Evolutionary conservation across 345 rosid species (phyloP).

Genomic region (Odontarrhena argentea): DNA sequence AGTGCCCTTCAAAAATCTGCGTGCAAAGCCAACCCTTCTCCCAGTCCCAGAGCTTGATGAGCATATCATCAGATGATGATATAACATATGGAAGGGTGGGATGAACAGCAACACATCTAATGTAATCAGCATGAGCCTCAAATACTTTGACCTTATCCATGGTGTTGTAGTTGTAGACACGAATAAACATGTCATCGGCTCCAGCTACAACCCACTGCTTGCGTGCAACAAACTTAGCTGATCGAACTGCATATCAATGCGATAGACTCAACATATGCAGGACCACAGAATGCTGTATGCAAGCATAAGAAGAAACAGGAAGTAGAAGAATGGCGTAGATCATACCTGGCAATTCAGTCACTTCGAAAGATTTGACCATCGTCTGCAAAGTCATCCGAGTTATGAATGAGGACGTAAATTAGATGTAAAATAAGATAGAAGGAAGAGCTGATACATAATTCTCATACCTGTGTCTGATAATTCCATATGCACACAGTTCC

Average conservation of each 20-base stretch:
- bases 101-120: constrained; percentile 78
- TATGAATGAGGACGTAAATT: constrained; percentile 10
- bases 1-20: constrained; percentile 78
- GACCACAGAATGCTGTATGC: constrained; percentile 8
- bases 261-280: constrained; percentile 22
- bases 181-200: constrained; percentile 81
- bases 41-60: constrained; percentile 92
- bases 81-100: constrained; percentile 71
- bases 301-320: constrained; percentile 10
- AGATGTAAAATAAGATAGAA: background rate
- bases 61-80: constrained; percentile 81
- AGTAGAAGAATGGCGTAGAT: constrained; percentile 10
- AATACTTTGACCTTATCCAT: constrained; percentile 73
- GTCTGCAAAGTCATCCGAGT: constrained; percentile 46
- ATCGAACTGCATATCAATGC: constrained; percentile 64
- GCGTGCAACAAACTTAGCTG: constrained; percentile 83
- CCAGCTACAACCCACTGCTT: constrained; percentile 88
- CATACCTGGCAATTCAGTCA: constrained; percentile 83
- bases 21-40: constrained; percentile 78
- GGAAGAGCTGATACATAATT: constrained; percentile 7
- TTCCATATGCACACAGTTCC: constrained; percentile 74
- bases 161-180: constrained; percentile 79
- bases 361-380: constrained; percentile 81
- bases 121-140: constrained; percentile 85
- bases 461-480: constrained; percentile 78